These are phyloP conservation scores for Mycena vitilis DNA, from an alignment of 768 basidiomycete genomes.

Conservation along the genomic window DNA sequence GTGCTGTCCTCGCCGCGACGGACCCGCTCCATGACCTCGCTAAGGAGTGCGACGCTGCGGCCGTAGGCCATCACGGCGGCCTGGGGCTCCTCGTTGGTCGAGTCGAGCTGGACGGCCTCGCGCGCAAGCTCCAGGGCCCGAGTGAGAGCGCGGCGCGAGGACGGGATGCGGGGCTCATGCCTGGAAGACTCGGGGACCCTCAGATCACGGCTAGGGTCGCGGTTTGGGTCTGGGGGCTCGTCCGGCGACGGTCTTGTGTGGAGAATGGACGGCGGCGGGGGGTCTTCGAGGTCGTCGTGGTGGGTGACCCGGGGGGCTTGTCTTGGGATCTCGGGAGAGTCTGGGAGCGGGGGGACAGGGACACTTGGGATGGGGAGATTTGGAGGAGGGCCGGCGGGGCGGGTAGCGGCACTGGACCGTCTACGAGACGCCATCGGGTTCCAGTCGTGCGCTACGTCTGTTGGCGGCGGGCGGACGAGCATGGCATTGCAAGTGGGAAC, in stretches of 20 bases:
- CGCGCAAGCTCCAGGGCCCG: conserved; percentile 88
- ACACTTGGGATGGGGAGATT: conserved; percentile 79
- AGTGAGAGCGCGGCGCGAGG: conserved; percentile 88
- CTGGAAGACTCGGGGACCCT: conserved; percentile 37
- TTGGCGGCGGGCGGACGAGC: background rate
- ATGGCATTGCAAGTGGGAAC: background rate
- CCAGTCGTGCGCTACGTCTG: background rate
- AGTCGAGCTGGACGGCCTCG: conserved; percentile 89
- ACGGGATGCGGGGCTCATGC: conserved; percentile 64
- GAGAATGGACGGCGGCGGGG: conserved; percentile 39
- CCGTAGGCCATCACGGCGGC: conserved; percentile 92
- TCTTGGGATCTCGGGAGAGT: conserved; percentile 26
- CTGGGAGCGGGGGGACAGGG: conserved; percentile 50
- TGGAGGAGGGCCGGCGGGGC: conserved; percentile 79
- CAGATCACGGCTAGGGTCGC: conserved; percentile 52
- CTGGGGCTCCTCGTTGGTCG: conserved; percentile 88
- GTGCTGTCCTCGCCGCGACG: conserved; percentile 86
- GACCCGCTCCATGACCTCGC: conserved; percentile 94
- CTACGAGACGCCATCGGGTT: conserved; percentile 54
- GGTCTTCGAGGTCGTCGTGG: conserved; percentile 40
- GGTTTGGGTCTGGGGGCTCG: conserved; percentile 48
- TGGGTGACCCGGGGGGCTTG: conserved; percentile 35
- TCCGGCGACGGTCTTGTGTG: conserved; percentile 48
- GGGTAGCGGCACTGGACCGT: conserved; percentile 74
- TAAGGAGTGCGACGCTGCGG: conserved; percentile 85